Base-by-base conservation (phyloP, 176 grass and related monocot genomes). In the Alopecurus myosuroides region DNA sequence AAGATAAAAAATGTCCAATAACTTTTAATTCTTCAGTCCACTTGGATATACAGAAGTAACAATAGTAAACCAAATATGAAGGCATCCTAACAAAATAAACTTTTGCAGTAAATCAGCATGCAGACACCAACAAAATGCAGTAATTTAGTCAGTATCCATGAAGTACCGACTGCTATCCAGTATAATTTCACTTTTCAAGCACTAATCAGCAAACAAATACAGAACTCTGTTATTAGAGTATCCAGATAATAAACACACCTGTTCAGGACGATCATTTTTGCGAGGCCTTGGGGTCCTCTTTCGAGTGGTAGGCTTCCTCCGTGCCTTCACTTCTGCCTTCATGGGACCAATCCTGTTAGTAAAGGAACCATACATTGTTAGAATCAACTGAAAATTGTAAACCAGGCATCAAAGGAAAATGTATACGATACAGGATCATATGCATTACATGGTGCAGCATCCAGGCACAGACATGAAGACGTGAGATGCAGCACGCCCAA, bases 361-460 rank as follows among this genome's bases (percentile, higher is more conserved):
- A 77, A 41, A 76, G 37, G 28, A 68, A 42, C 40, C 42, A 83
- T 9, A 46, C 53, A 11, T 14, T 22, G 14, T 81, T 46, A 78
- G 18, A 70, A 36, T 14, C 6, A 78, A 35, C 17, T 74, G 42
- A 74, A 74, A 48, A 5, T 6, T 33, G 51, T 8, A 48, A 50
- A 40, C 13, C 30, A 77, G 10, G 30, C 31, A 80, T 15, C 40
- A 62, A 9, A 20, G 7, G 22, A 60, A 72, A 34, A 36, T 11
- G 31, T 25, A 20, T 18, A 11, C 22, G 25, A 44, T 14, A 53
- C 3, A 71, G 23, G 6, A 71, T 57, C 17, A 65, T 30, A 13
- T 33, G 25, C 79, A 31, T 85, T 88, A 98, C 95, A 98, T 94
- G 40, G 93, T 95, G 76, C 23, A 86, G 69, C 93, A 95, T 76